phyloP scores from a whole-genome alignment of 2,329 filamentous ascomycete genomes.

The Sporothrix inflata region DNA sequence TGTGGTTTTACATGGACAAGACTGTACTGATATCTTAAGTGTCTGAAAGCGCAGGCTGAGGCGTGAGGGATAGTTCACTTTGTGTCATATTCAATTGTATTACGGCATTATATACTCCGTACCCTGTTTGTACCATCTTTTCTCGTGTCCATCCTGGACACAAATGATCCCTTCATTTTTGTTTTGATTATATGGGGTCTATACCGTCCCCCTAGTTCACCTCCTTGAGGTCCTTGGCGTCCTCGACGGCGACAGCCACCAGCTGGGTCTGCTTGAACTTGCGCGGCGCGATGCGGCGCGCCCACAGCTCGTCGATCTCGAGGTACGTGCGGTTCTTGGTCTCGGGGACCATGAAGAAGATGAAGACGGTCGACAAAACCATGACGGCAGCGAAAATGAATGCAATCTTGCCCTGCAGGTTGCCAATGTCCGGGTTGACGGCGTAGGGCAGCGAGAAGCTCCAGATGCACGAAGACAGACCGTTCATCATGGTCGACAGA shows the following conservation, averaged over 20 bases:
- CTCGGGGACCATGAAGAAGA: conserved; percentile 35
- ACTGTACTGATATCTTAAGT: no score
- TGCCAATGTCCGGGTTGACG: conserved; percentile 33
- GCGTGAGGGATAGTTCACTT: no score
- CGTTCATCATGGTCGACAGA: conserved; percentile 29
- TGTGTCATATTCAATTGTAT: neutral
- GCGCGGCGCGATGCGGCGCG: conserved; percentile 10
- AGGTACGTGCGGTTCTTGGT: conserved; percentile 36
- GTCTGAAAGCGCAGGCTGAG: no score
- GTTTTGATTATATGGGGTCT: neutral
- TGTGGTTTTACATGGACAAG: no score
- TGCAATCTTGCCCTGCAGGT: conserved; percentile 33
- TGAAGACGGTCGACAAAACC: conserved; percentile 31
- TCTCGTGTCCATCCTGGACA: neutral
- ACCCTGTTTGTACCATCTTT: neutral
- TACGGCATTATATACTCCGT: neutral
- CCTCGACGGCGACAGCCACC: neutral
- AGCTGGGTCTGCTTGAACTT: conserved; percentile 20
- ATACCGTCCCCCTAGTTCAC: neutral
- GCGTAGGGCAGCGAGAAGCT: conserved; percentile 31
- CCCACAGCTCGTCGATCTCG: conserved; percentile 36
- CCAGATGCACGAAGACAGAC: conserved; percentile 31
- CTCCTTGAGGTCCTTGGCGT: neutral
- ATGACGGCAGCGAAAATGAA: conserved; percentile 38
- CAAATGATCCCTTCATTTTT: neutral